Evolutionary conservation across 768 basidiomycete genomes (phyloP).

Genomic region (Fistulinella prunicolor): DNA sequence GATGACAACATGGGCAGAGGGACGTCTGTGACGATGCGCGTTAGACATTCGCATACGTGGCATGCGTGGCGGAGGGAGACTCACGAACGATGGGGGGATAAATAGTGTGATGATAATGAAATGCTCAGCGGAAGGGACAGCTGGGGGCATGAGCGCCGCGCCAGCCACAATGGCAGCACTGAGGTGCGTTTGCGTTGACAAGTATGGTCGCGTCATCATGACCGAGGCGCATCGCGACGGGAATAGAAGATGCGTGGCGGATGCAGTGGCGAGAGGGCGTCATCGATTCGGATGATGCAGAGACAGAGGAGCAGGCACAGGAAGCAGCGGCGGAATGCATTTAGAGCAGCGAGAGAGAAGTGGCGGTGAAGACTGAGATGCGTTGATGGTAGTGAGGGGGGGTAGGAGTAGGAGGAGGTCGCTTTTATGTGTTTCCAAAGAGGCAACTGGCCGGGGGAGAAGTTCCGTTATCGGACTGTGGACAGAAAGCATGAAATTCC

Average conservation of each 20-base stretch:
- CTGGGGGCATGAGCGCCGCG: slow-evolving; percentile 56
- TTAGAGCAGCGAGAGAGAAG: background rate
- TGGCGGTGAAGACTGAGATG: background rate
- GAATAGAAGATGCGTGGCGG: slow-evolving; percentile 15
- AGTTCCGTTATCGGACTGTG: slow-evolving; percentile 38
- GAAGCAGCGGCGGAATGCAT: slow-evolving; percentile 23
- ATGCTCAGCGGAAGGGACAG: slow-evolving; percentile 62
- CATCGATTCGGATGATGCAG: slow-evolving; percentile 11
- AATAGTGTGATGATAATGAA: slow-evolving; percentile 22
- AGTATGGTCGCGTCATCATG: slow-evolving; percentile 29
- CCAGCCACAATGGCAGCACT: slow-evolving; percentile 77
- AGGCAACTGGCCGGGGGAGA: slow-evolving; percentile 28
- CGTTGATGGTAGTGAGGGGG: slow-evolving; percentile 1
- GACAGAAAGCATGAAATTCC: slow-evolving; percentile 32
- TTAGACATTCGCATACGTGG: background rate
- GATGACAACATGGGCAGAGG: slow-evolving; percentile 28
- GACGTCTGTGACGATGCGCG: slow-evolving; percentile 11
- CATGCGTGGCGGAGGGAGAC: background rate
- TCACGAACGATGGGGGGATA: slow-evolving; percentile 23
- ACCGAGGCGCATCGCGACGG: slow-evolving; percentile 23
- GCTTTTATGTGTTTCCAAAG: slow-evolving; percentile 33
- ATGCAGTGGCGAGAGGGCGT: slow-evolving; percentile 4
- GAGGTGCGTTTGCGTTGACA: slow-evolving; percentile 58
- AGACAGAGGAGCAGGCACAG: slow-evolving; percentile 10
- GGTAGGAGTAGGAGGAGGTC: background rate